Base-by-base conservation (phyloP, 2,329 filamentous ascomycete species). In the Graphilbum ipis-grandicollis region DNA sequence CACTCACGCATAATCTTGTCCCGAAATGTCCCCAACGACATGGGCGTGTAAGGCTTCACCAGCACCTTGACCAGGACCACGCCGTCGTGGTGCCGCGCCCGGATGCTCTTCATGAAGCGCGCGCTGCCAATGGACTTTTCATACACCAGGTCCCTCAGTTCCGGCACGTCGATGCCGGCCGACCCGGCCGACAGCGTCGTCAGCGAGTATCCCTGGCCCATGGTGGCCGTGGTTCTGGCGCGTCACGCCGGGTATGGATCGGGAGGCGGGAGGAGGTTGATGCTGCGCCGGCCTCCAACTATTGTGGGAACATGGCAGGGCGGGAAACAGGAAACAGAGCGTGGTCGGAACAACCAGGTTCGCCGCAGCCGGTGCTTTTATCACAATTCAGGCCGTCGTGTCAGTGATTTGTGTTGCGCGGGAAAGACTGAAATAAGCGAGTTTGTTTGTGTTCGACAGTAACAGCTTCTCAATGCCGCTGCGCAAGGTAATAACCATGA, bases 131-230 rank as follows among this genome's bases (percentile, higher is more conserved):
- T 73, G 26, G 84, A 84, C 57, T 80, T 85, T 58, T 98, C 90
- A 60, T 94, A 93, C 28, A 79, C 75, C 41, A 96, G 63, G 52
- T 96, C 90, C 31, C 81, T 72, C 31, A 98, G 72, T 62, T 98
- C 88, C 29, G 86, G 80, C 21, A 92, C 75, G 56, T 98, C 88
- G 55, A 98, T 93, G 48, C 85, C 84, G 40, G 86, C 86, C 38
- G 84, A 81, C 53, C 86, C 90, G 44, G 84, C 83, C 38, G 85
- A 90, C 45, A 92, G 80, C 52, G 85, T 86, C 37, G 85, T 83
- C 49, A 93, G 74, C 43, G 88, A 94, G 62, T 94, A 94, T 46
- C 84, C 86, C 68, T 98, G 90, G 46, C 90, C 90, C 90, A 98
- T 98, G 46, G 47, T 59, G 8, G 32, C 26, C 9, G 26, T 7